A percentile compares a stretch with the other conserved stretches of the same genome.
Conservation (phyloP, 225 moss, liverwort and hornwort genomes). For the Bryum argenteum region DNA sequence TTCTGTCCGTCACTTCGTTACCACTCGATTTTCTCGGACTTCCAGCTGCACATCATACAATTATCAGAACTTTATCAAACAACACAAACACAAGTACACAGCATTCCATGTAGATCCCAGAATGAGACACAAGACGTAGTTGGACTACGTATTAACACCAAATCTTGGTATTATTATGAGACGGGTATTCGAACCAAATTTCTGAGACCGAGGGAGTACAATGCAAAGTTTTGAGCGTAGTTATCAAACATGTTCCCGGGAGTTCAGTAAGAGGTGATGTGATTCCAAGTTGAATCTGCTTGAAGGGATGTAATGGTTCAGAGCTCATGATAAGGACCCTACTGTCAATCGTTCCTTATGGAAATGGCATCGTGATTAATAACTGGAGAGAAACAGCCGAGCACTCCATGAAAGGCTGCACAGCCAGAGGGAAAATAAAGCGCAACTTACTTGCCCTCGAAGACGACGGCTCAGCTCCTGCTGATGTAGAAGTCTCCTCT, state of each 20-base stretch:
- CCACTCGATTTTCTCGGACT: slow-evolving; percentile 47
- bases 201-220: no score
- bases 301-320: background rate
- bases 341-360: background rate
- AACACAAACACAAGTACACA: no score
- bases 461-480: slow-evolving; percentile 89
- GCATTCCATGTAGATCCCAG: no score
- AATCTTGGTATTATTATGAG: no score
- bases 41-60: slow-evolving; percentile 52
- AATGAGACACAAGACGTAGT: no score
- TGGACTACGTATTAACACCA: no score
- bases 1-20: slow-evolving; percentile 42
- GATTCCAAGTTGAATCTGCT: background rate
- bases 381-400: no score
- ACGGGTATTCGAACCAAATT: no score
- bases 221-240: no score
- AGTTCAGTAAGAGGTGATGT: background rate
- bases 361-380: no score
- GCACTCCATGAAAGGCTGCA: no score
- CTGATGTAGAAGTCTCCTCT: slow-evolving; percentile 90
- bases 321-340: background rate
- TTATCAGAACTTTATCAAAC: background rate
- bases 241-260: background rate
- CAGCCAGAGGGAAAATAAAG: slow-evolving; percentile 1
- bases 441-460: slow-evolving; percentile 72